Evolutionary conservation across 2,329 filamentous ascomycete genomes (phyloP), one percentile per base, ranked within the genome.

Genomic region (Neonectria sp.): DNA sequence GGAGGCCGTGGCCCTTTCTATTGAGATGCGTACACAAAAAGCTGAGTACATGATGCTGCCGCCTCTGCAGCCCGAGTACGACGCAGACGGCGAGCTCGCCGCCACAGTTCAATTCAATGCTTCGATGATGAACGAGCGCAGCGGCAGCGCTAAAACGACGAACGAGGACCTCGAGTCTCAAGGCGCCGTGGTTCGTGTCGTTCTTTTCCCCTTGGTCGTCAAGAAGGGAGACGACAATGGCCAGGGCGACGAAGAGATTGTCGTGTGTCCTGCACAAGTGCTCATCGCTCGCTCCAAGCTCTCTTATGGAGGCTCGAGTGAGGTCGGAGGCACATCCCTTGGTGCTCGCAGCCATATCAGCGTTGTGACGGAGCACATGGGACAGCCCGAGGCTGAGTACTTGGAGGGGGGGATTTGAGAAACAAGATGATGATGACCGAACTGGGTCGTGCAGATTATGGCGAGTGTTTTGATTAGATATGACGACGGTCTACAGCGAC

Each of bases 21-120:
- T 99, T 72, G 95, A 98, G 83, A 99, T 99, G 96, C 95, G 96
- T 79, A 97, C 93, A 17, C 96, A 99, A 80, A 91, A 94, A 67
- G 95, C 96, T 43, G 96, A 98, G 84, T 99, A 97, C 84, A 96
- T 97, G 85, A 99, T 99, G 95, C 90, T 98, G 21, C 95, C 96
- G 31, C 96, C 96, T 5, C 86, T 97, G 63, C 94, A 96, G 80
- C 96, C 96, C 25, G 95, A 98, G 80, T 98, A 97, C 81, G 95
- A 98, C 81, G 92, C 91, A 74, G 94, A 96, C 70, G 96, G 96
- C 74, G 95, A 98, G 77, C 89, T 99, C 9, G 88, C 92, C 17
- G 92, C 93, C 61, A 95, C 95, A 63, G 94, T 98, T 11, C 88
- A 90, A 67, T 99, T 99, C 89, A 97, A 97, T 77, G 93, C 95